phyloP scores from a whole-genome alignment of 2,329 filamentous ascomycete species.

The Alternaria longipes region DNA sequence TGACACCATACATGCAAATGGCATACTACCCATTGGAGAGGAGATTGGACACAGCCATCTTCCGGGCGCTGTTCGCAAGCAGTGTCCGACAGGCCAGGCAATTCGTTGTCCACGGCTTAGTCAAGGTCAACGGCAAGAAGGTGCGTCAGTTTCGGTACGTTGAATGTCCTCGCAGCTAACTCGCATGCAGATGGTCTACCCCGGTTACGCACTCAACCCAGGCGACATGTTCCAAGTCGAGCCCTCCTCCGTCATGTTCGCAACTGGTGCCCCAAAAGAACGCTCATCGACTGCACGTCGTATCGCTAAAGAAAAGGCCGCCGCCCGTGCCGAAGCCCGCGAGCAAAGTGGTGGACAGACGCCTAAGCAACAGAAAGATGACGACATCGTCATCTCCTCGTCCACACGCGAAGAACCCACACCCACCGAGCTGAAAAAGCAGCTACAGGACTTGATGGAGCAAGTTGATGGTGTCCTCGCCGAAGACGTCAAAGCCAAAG shows the following conservation, averaged over 20 bases:
- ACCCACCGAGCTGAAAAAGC: slow-evolving; percentile 43
- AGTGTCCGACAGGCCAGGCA: slow-evolving; percentile 92
- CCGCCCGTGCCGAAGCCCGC: slow-evolving; percentile 40
- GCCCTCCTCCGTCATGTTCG: slow-evolving; percentile 84
- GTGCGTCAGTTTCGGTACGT: slow-evolving; percentile 56
- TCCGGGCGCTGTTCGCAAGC: slow-evolving; percentile 91
- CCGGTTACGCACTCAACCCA: slow-evolving; percentile 92
- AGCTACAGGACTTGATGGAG: slow-evolving; percentile 46
- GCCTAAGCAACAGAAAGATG: slow-evolving; percentile 19
- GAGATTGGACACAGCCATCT: slow-evolving; percentile 92
- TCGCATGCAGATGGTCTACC: slow-evolving; percentile 78
- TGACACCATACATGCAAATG: slow-evolving; percentile 96
- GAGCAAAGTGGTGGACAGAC: slow-evolving; percentile 30
- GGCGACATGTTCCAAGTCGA: slow-evolving; percentile 99
- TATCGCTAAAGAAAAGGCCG: slow-evolving; percentile 40
- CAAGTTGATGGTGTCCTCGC: slow-evolving; percentile 70
- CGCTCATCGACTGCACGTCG: slow-evolving; percentile 42
- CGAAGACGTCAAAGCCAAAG: slow-evolving; percentile 69
- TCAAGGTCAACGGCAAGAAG: slow-evolving; percentile 96
- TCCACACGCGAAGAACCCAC: slow-evolving; percentile 38
- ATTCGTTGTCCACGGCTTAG: slow-evolving; percentile 90
- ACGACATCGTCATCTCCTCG: slow-evolving; percentile 9
- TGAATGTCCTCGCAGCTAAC: not conserved
- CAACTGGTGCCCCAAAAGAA: slow-evolving; percentile 77
- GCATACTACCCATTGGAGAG: slow-evolving; percentile 90